phyloP scores from a whole-genome alignment of 1,284 basidiomycete species.

The Cryptococcus floricola region DNA sequence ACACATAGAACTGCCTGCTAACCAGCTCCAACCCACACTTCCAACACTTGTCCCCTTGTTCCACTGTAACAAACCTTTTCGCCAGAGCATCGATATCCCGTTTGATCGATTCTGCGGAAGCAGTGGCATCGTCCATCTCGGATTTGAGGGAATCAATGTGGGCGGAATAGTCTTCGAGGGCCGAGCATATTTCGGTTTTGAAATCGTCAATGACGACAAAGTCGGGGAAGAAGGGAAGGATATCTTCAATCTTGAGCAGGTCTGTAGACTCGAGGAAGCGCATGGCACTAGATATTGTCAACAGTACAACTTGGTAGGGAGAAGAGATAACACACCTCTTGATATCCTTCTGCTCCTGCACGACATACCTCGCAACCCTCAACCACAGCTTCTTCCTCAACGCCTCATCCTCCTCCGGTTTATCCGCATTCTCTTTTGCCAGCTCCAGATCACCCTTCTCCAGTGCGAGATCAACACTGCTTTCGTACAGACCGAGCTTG shows the following conservation, averaged over 20 bases:
- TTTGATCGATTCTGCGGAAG: conserved; percentile 88
- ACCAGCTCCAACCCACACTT: conserved; percentile 71
- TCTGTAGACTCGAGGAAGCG: conserved; percentile 90
- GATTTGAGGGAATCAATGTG: conserved; percentile 85
- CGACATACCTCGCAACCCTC: conserved; percentile 94
- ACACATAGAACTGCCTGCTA: conserved; percentile 92
- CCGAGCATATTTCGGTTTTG: conserved; percentile 96
- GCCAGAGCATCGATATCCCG: conserved; percentile 80
- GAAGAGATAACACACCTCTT: conserved; percentile 66
- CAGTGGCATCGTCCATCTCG: conserved; percentile 95
- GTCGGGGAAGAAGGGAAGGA: conserved; percentile 98
- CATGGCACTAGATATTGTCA: conserved; percentile 69
- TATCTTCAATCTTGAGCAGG: conserved; percentile 95
- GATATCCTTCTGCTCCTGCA: conserved; percentile 95
- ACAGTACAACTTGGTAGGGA: background rate
- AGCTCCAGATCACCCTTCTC: conserved; percentile 89
- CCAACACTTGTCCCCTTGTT: conserved; percentile 80
- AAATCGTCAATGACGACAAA: conserved; percentile 99
- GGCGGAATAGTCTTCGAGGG: conserved; percentile 87
- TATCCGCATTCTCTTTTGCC: conserved; percentile 88
- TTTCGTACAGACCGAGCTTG: conserved; percentile 96
- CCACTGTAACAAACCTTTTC: conserved; percentile 90
- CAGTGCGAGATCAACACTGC: conserved; percentile 90
- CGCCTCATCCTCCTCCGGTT: conserved; percentile 81
- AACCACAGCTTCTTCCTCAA: conserved; percentile 94